Conservation (phyloP, 2,329 filamentous ascomycete genomes). For the Botrytis squamosa region DNA sequence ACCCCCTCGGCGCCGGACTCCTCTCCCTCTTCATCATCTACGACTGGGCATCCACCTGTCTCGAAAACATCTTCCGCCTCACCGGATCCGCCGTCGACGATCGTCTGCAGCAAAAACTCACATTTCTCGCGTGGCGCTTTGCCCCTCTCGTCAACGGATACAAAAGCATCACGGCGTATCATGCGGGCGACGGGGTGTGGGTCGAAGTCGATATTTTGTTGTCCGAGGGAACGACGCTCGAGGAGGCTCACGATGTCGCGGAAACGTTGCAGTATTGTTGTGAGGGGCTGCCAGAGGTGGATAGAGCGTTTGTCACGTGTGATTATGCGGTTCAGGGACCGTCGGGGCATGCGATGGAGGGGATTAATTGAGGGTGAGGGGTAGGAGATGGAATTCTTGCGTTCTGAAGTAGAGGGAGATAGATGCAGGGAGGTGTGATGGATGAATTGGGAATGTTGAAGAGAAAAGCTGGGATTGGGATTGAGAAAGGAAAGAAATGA, state of each 20-base stretch:
- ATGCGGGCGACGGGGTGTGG: slow-evolving; percentile 60
- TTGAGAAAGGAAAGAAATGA: no score
- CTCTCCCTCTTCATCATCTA: slow-evolving; percentile 66
- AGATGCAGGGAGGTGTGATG: no score
- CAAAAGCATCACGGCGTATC: slow-evolving; percentile 54
- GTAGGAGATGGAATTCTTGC: background rate
- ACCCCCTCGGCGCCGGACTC: slow-evolving; percentile 56
- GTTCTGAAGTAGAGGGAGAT: no score
- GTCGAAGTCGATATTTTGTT: slow-evolving; percentile 59
- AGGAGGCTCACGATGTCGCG: slow-evolving; percentile 53
- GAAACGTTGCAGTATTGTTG: slow-evolving; percentile 61
- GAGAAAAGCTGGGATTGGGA: no score
- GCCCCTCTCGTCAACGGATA: slow-evolving; percentile 49
- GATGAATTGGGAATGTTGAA: no score
- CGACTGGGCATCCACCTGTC: slow-evolving; percentile 61
- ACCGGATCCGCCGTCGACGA: slow-evolving; percentile 54
- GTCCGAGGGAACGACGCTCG: slow-evolving; percentile 49
- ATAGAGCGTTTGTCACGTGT: slow-evolving; percentile 41
- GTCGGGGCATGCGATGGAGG: slow-evolving; percentile 31
- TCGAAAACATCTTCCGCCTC: slow-evolving; percentile 56
- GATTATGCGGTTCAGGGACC: slow-evolving; percentile 38
- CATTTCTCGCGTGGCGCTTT: slow-evolving; percentile 56
- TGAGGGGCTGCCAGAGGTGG: slow-evolving; percentile 45
- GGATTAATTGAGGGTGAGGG: background rate
- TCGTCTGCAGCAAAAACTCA: slow-evolving; percentile 51